phyloP scores from a whole-genome alignment of 2,329 filamentous ascomycete genomes.

The Alternaria angustiovoidea region DNA sequence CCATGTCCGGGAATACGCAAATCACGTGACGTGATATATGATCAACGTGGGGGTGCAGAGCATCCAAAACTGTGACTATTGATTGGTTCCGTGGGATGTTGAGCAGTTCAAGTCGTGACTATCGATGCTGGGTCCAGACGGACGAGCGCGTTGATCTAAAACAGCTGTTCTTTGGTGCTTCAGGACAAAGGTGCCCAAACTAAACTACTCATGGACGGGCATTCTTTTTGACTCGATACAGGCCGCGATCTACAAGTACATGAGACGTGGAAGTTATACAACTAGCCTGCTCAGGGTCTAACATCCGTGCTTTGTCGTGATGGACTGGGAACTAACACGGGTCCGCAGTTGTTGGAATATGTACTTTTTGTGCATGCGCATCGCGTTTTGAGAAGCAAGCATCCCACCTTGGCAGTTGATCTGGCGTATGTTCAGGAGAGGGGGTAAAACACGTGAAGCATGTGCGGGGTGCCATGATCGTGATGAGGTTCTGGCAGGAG shows the following conservation, averaged over 20 bases:
- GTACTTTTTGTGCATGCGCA: slow-evolving; percentile 12
- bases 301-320: neutral
- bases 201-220: neutral
- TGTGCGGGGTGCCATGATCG: neutral
- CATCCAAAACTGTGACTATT: neutral
- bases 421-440: neutral
- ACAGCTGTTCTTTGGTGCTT: neutral
- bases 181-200: neutral
- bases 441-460: neutral
- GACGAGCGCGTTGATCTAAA: neutral
- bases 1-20: neutral
- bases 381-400: slow-evolving; percentile 12
- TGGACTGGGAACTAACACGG: neutral
- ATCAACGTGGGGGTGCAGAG: neutral
- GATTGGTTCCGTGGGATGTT: neutral
- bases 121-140: neutral
- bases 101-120: neutral
- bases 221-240: slow-evolving; percentile 6
- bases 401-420: neutral
- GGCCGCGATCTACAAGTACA: neutral
- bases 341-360: slow-evolving; percentile 6
- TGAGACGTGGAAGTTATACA: slow-evolving; percentile 3
- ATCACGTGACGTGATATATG: slow-evolving; percentile 32
- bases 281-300: slow-evolving; percentile 1
- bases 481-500: neutral